Conservation (phyloP, 2,329 filamentous ascomycete species). For the Talaromyces sp. region DNA sequence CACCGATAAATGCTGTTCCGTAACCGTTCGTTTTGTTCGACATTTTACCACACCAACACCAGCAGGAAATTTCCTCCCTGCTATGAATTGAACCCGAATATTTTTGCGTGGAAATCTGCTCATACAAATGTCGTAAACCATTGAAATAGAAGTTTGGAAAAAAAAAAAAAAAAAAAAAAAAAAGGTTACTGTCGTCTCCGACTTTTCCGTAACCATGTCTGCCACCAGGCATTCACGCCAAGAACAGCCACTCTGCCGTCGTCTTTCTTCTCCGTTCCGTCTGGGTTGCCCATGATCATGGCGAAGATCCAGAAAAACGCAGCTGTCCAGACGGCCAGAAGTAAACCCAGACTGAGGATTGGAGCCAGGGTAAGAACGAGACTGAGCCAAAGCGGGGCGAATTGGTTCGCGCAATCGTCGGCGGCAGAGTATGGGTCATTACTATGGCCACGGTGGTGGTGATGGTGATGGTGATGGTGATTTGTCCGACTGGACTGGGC, state of each 20-base stretch:
- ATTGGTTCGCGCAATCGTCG: constrained; percentile 24
- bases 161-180: background rate
- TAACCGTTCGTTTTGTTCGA: background rate
- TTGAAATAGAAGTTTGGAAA: background rate
- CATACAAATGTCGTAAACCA: background rate
- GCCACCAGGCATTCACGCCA: constrained; percentile 56
- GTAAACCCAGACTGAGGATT: constrained; percentile 51
- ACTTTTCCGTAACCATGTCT: constrained; percentile 47
- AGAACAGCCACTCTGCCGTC: constrained; percentile 57
- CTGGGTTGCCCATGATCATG: constrained; percentile 57
- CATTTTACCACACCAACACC: background rate
- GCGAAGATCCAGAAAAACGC: constrained; percentile 60
- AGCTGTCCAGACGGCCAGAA: constrained; percentile 54
- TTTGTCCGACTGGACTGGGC: constrained; percentile 9
- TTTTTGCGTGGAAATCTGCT: background rate
- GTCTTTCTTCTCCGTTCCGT: constrained; percentile 54
- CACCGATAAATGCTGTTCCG: constrained; percentile 1
- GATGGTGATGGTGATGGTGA: constrained; percentile 20
- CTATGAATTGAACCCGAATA: background rate
- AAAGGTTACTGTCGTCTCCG: constrained; percentile 13
- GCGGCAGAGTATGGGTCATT: constrained; percentile 24
- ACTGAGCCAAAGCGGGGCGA: constrained; percentile 38
- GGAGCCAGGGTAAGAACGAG: constrained; percentile 52
- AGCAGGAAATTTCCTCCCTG: background rate
- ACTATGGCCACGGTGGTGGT: constrained; percentile 31